Conservation (phyloP, 176 grass and related monocot species). For the Oryza glumipatula region DNA sequence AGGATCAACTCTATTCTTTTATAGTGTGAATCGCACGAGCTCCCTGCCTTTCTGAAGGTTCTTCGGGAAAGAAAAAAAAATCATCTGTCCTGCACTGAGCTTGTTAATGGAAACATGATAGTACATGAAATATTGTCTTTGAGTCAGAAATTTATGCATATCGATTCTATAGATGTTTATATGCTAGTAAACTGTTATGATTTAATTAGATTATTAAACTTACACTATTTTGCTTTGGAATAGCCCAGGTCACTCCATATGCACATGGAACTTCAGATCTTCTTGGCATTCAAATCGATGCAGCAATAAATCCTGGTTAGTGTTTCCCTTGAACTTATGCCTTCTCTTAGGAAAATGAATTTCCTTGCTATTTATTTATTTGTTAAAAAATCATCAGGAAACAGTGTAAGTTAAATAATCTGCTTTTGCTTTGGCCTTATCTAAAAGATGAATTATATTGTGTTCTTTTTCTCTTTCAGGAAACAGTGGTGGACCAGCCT, state of each 20-base stretch:
- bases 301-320: slow-evolving; percentile 94
- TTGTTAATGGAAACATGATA: slow-evolving; percentile 21
- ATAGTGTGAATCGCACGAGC: too few species aligned
- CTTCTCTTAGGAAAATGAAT: neutral
- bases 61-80: too few species aligned
- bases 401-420: slow-evolving; percentile 11
- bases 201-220: slow-evolving; percentile 40
- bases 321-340: slow-evolving; percentile 23
- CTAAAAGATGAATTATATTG: slow-evolving; percentile 26
- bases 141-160: neutral
- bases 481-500: slow-evolving; percentile 97
- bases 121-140: slow-evolving; percentile 13
- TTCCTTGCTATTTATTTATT: neutral
- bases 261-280: slow-evolving; percentile 93
- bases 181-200: slow-evolving; percentile 12
- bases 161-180: slow-evolving; percentile 17
- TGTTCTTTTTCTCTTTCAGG: slow-evolving; percentile 57
- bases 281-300: slow-evolving; percentile 99
- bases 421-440: slow-evolving; percentile 24
- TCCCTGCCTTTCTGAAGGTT: too few species aligned
- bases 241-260: slow-evolving; percentile 96
- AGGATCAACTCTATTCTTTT: too few species aligned
- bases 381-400: neutral
- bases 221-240: slow-evolving; percentile 49
- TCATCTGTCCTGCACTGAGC: neutral